These are phyloP conservation scores for Trichosphaerium sp. DNA, from an alignment of 78 protist genomes.

Conservation along the genomic window DNA sequence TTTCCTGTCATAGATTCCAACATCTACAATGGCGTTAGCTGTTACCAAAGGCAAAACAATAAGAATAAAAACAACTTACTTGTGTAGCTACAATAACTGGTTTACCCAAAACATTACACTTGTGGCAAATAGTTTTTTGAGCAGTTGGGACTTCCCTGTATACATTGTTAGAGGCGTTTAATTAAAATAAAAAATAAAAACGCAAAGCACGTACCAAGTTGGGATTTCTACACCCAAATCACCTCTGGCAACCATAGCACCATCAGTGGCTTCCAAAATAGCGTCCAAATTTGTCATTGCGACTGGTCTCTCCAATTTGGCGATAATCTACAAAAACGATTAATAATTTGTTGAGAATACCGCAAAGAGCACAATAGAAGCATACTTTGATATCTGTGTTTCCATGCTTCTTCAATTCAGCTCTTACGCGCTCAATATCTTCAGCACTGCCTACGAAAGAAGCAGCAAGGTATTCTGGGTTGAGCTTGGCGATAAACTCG, in stretches of 20 bases:
- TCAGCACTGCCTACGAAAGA: constrained; percentile 54
- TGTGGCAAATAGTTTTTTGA: constrained; percentile 76
- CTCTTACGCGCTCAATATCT: constrained; percentile 45
- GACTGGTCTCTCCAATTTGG: constrained; percentile 78
- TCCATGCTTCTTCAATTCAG: constrained; percentile 6
- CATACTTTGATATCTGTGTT: constrained; percentile 16
- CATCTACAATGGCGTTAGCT: too few relatives aligned
- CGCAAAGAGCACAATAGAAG: too few relatives aligned
- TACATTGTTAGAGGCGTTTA: too few relatives aligned
- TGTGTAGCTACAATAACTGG: constrained; percentile 59
- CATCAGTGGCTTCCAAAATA: constrained; percentile 70
- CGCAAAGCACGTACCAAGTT: too few relatives aligned
- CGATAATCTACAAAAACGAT: too few relatives aligned
- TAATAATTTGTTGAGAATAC: too few relatives aligned
- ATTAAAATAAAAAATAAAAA: too few relatives aligned
- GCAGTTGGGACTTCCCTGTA: constrained; percentile 57
- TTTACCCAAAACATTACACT: constrained; percentile 51
- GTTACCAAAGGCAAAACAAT: too few relatives aligned
- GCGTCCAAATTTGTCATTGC: constrained; percentile 67
- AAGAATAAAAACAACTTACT: too few relatives aligned
- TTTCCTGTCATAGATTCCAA: constrained; percentile 66
- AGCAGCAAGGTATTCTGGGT: constrained; percentile 68
- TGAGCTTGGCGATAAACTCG: constrained; percentile 23
- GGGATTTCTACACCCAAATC: constrained; percentile 86
- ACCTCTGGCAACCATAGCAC: constrained; percentile 93